phyloP scores from a whole-genome alignment of 164 flowering plant species.

The Vitis riparia region DNA sequence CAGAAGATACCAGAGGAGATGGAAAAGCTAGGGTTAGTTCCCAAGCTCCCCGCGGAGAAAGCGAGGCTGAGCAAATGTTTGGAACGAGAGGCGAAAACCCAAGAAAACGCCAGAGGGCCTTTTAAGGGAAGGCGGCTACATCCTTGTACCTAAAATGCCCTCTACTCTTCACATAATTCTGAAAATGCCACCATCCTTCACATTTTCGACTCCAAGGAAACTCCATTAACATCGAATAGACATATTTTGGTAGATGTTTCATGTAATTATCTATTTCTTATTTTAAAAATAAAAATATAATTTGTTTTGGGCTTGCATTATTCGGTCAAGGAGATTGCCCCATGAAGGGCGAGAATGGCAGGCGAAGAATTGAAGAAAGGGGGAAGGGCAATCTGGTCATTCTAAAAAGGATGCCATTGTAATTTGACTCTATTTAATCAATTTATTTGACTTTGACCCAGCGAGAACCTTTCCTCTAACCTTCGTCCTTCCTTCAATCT shows the following conservation, averaged over 20 bases:
- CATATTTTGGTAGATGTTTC: no score
- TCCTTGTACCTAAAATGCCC: neutral
- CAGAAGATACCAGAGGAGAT: neutral
- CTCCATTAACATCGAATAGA: no score
- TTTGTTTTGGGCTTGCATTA: no score
- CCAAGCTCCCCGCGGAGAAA: neutral
- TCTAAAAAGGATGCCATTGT: neutral
- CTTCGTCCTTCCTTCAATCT: neutral
- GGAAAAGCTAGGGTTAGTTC: neutral
- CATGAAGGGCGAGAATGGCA: no score
- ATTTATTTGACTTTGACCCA: neutral
- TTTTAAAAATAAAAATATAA: no score
- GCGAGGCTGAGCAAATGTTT: neutral
- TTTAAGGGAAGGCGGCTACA: neutral
- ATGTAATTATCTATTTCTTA: no score
- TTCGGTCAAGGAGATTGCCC: no score
- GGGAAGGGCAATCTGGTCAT: neutral
- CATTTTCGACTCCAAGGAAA: no score
- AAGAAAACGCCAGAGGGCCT: neutral
- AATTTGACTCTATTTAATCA: neutral
- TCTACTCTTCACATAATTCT: neutral
- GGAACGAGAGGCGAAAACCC: neutral
- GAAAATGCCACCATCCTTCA: neutral
- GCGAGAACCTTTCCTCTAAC: neutral
- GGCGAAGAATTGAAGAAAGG: no score